phyloP scores from a whole-genome alignment of 495 filamentous ascomycete species.

The Cercophora sp. region DNA sequence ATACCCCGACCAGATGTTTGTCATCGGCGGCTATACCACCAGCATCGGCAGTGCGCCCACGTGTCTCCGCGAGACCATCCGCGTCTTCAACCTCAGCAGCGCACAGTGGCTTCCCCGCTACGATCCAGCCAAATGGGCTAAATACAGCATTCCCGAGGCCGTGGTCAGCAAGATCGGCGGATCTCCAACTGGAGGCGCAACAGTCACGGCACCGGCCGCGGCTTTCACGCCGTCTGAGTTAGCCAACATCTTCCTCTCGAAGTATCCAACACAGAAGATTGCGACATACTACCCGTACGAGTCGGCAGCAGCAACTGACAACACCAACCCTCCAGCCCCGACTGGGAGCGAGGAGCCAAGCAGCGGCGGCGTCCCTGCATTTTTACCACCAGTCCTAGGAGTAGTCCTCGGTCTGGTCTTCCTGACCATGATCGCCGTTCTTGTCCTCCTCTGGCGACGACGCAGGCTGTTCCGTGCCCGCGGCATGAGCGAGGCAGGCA shows the following conservation, averaged over 20 bases:
- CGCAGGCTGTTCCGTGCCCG: constrained; percentile 36
- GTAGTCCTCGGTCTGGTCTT: constrained; percentile 61
- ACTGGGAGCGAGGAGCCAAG: constrained; percentile 4
- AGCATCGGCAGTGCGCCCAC: constrained; percentile 9
- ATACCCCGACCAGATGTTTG: constrained; percentile 71
- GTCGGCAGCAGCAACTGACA: constrained; percentile 25
- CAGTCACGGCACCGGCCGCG: constrained; percentile 38
- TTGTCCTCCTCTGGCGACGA: constrained; percentile 53
- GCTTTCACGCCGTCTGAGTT: constrained; percentile 50
- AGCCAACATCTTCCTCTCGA: constrained; percentile 46
- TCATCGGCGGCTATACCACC: constrained; percentile 53
- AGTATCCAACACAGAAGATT: constrained; percentile 56
- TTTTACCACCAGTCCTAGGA: constrained; percentile 62
- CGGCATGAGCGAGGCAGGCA: constrained; percentile 38
- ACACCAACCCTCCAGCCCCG: constrained; percentile 28
- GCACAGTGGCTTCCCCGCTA: constrained; percentile 56
- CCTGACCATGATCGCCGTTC: constrained; percentile 48
- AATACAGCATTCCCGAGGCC: constrained; percentile 60
- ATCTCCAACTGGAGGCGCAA: constrained; percentile 56
- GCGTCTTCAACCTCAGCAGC: constrained; percentile 62
- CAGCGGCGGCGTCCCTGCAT: constrained; percentile 49
- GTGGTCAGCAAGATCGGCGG: constrained; percentile 60
- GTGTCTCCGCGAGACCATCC: constrained; percentile 56
- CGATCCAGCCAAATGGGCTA: constrained; percentile 51
- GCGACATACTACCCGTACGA: constrained; percentile 59